phyloP scores from a whole-genome alignment of 495 filamentous ascomycete genomes.

The Daldinia grandis region DNA sequence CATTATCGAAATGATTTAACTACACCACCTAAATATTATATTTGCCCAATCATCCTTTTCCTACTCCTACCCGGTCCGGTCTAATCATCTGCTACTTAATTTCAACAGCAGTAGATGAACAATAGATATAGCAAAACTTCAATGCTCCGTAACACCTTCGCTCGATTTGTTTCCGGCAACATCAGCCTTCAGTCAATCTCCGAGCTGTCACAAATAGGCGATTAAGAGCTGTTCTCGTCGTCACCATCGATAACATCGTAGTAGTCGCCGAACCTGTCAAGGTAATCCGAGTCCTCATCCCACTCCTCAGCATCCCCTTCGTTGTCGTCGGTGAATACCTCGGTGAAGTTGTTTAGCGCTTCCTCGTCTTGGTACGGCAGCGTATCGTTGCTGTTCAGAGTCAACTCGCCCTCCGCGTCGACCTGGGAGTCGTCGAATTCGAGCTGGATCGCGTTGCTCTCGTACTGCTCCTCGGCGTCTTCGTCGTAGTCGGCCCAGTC shows the following conservation, averaged over 20 bases:
- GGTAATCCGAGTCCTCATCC: constrained; percentile 16
- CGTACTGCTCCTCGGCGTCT: constrained; percentile 9
- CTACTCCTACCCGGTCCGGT: neutral
- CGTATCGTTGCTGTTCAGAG: neutral
- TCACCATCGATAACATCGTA: constrained; percentile 10
- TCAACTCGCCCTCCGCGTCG: constrained; percentile 6
- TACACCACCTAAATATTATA: too few relatives aligned
- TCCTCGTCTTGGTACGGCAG: constrained; percentile 15
- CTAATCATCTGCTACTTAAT: neutral
- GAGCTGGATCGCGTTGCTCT: constrained; percentile 11
- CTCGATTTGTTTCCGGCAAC: neutral
- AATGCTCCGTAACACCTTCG: neutral
- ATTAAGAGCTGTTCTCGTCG: constrained; percentile 5
- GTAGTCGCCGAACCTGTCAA: constrained; percentile 8
- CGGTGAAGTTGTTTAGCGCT: constrained; percentile 1
- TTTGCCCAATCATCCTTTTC: too few relatives aligned
- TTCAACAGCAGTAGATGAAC: neutral
- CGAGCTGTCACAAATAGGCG: neutral
- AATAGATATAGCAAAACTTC: neutral
- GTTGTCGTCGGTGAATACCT: constrained; percentile 15
- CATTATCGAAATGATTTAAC: too few relatives aligned
- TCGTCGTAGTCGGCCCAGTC: constrained; percentile 15
- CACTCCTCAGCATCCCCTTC: constrained; percentile 2
- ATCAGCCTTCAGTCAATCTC: neutral
- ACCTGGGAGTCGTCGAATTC: constrained; percentile 19